Conservation (phyloP, 1,284 basidiomycete species). For the Cryptococcus sp. region DNA sequence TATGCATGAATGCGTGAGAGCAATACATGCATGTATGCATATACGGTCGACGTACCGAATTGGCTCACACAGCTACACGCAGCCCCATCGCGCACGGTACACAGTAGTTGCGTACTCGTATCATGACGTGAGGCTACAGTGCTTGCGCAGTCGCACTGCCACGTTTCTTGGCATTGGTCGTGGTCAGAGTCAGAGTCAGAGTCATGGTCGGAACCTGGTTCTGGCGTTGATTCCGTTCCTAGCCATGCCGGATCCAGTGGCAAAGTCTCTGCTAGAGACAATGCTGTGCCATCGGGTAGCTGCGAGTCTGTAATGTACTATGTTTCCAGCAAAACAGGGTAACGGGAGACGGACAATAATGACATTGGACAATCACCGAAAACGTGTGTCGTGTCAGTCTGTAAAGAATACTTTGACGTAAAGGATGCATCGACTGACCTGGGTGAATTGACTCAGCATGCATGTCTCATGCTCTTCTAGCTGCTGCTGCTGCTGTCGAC, state of each 20-base stretch:
- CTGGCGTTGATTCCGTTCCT: too few relatives aligned
- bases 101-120: neutral
- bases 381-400: too few relatives aligned
- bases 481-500: too few relatives aligned
- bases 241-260: too few relatives aligned
- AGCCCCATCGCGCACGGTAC: slow-evolving; percentile 18
- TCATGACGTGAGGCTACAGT: neutral
- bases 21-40: neutral
- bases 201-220: neutral
- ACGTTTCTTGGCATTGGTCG: slow-evolving; percentile 3
- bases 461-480: too few relatives aligned
- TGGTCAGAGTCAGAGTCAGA: neutral
- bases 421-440: too few relatives aligned
- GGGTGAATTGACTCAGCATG: too few relatives aligned
- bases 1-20: too few relatives aligned
- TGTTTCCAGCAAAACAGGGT: too few relatives aligned
- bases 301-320: slow-evolving; percentile 31
- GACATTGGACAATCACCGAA: too few relatives aligned
- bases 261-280: slow-evolving; percentile 1
- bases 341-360: too few relatives aligned
- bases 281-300: slow-evolving; percentile 17
- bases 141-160: slow-evolving; percentile 14
- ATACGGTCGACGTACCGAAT: slow-evolving; percentile 22
- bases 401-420: too few relatives aligned
- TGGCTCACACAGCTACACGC: slow-evolving; percentile 33